Evolutionary conservation across 2,329 filamentous ascomycete genomes (phyloP).

Genomic region (Incumbomyces delicatus): DNA sequence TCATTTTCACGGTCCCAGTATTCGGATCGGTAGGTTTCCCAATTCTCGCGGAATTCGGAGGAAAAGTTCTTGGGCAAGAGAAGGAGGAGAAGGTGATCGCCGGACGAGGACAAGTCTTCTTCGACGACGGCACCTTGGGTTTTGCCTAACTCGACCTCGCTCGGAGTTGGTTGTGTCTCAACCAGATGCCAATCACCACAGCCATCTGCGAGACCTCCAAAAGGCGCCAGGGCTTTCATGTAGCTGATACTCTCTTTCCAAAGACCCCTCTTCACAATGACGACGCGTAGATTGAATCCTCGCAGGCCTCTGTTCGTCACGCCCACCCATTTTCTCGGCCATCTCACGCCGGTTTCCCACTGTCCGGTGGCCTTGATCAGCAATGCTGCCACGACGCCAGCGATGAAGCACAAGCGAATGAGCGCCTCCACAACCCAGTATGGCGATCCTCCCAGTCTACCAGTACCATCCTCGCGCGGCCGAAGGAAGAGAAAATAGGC

Average conservation of each 20-base stretch:
- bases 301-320: conserved; percentile 83
- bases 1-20: conserved; percentile 98
- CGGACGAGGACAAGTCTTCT: conserved; percentile 81
- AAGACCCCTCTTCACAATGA: conserved; percentile 60
- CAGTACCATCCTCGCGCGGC: conserved; percentile 88
- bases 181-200: conserved; percentile 64
- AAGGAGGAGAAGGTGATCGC: conserved; percentile 83
- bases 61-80: conserved; percentile 91
- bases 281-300: conserved; percentile 91
- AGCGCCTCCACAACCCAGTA: conserved; percentile 92
- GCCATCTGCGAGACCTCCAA: conserved; percentile 40
- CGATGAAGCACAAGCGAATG: conserved; percentile 85
- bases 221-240: conserved; percentile 44
- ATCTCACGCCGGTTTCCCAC: conserved; percentile 89
- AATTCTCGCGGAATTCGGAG: conserved; percentile 88
- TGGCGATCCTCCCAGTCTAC: conserved; percentile 72
- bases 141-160: conserved; percentile 43
- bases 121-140: conserved; percentile 50
- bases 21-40: conserved; percentile 86
- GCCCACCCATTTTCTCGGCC: conserved; percentile 84
- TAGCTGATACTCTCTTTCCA: conserved; percentile 29
- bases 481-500: conserved; percentile 84
- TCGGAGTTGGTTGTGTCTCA: conserved; percentile 39
- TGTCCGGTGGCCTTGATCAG: conserved; percentile 92
- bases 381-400: conserved; percentile 74